Base-by-base conservation (phyloP, 805 yeast genomes). In the Yarrowia alimentaria region DNA sequence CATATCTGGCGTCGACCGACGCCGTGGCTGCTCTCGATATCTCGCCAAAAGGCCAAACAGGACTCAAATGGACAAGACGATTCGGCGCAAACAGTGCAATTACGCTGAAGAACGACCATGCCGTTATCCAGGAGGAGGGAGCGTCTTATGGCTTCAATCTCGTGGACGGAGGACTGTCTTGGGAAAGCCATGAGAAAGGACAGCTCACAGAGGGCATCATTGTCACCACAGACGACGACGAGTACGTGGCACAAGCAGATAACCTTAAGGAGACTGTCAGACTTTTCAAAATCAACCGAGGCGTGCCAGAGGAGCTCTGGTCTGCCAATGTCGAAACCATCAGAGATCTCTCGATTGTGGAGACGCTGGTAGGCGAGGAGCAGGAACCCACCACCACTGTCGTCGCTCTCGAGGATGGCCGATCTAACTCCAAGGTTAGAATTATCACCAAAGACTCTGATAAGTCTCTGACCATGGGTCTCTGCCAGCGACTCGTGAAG, bases 381-480 rank as follows among this genome's bases (percentile, higher is more conserved):
- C 38, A 33, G 29, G 21, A 24, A 11, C 16, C 13, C 30, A 19
- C 8, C 25, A 26, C 47, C 3, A 26, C 47, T 3, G 29, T 43
- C 1, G 50, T 43, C 16, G 50, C 50, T 30, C 35, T 43, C 5
- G 50, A 43, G 9, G 50, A 43, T n/a, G 37, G 37, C 9, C 50
- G 50, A n/a, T 30, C 37, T 11, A 30, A 26, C 29, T 21, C 50
- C 21, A 31, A 31, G 35, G 35, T 43, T 5, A 26, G 50, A 16
- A 24, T 43, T 16, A 4, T 43, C 6, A 30, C 50, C n/a, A 18
- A 31, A 28, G 30, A 43, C 12, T 16, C 21, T 2, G 50, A 43
- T 17, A 24, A 30, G 28, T 21, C 35, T 7, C 11, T 43, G 7
- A 12, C 37, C 16, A 30, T 43, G 37, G 50, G 50, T 12, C 37